Evolutionary conservation across 192 early-diverging fungal genomes (phyloP).

Genomic region (Chytriomyces confervae): DNA sequence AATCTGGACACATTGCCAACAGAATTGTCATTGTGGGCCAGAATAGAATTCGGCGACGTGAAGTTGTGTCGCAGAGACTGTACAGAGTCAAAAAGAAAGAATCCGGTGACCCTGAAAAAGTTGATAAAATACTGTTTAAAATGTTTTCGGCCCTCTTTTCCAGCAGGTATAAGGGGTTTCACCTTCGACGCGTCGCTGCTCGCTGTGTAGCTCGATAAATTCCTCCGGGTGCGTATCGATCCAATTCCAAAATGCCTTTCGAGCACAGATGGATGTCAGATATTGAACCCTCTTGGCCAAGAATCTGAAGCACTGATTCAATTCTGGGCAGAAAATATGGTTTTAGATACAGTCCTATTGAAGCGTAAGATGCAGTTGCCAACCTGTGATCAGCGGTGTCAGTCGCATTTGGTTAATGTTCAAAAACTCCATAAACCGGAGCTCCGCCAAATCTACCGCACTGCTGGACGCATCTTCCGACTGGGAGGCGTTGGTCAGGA

Average conservation of each 20-base stretch:
- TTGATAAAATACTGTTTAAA: not conserved
- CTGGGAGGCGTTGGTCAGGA: conserved; percentile 54
- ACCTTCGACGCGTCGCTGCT: conserved; percentile 48
- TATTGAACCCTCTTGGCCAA: conserved; percentile 67
- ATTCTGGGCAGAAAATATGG: conserved; percentile 33
- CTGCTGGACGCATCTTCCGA: conserved; percentile 23
- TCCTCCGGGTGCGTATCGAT: conserved; percentile 85
- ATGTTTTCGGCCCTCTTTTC: not conserved
- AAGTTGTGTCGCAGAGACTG: conserved; percentile 65
- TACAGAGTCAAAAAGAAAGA: conserved; percentile 76
- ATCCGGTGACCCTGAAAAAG: conserved; percentile 65
- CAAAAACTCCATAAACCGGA: conserved; percentile 86
- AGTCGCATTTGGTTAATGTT: conserved; percentile 78
- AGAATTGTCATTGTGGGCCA: conserved; percentile 91
- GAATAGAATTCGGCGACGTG: conserved; percentile 70
- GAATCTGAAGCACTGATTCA: conserved; percentile 36
- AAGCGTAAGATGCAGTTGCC: not conserved
- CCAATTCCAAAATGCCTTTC: conserved; percentile 91
- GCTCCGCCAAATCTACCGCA: conserved; percentile 66
- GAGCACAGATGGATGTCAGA: conserved; percentile 74
- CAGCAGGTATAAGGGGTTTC: not conserved
- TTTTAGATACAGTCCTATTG: not conserved
- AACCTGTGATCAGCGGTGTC: conserved; percentile 47
- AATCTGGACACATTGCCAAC: conserved; percentile 85
- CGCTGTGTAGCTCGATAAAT: conserved; percentile 78